Evolutionary conservation across 2,329 filamentous ascomycete genomes (phyloP), one percentile per base, ranked within the genome.

Genomic region (Ambrosiella cleistominuta): DNA sequence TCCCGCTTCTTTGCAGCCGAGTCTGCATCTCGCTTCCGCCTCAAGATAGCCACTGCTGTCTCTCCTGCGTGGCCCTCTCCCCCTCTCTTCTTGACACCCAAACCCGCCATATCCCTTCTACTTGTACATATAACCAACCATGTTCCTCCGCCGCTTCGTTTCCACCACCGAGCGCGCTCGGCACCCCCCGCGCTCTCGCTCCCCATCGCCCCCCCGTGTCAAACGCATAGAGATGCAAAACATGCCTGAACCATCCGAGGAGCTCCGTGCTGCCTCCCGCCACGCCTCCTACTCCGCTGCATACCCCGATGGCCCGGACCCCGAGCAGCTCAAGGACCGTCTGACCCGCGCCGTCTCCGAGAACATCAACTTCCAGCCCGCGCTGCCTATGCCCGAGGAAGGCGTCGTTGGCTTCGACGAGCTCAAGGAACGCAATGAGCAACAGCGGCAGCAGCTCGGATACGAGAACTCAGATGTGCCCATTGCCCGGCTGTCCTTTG

Each of bases 211-310:
- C 35, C 54, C 54, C 19, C 58, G 58, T 9, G 58, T 60, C 15
- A 60, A 60, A 44, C 58, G 58, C 8, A 60, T 60, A 36, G 58
- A 60, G 36, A 60, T 60, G 58, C 52, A 57, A 44, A 55, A 60
- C 44, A 57, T 60, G 50, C 58, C 58, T 5, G 58, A 60, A n/a
- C n/a, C 58, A 7, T 60, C 58, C 5, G 57, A 44, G 38, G 57
- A 53, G 36, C 40, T 47, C 19, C 54, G 54, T 49, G 54, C 39
- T 8, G 45, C 53, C 35, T 55, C 57, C 19, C 45, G 52, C 44
- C 54, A 53, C 27, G 47, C 57, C 4, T 59, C 57, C 6, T 59
- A 59, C 52, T 40, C 52, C 3, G 53, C 57, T 9, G 58, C 57
- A 5, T 59, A 59, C 52, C 39, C 52, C 5, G 53, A 52, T 2